Base-by-base conservation (phyloP, 108 stramenopile species). In the Bacterosira constricta region DNA sequence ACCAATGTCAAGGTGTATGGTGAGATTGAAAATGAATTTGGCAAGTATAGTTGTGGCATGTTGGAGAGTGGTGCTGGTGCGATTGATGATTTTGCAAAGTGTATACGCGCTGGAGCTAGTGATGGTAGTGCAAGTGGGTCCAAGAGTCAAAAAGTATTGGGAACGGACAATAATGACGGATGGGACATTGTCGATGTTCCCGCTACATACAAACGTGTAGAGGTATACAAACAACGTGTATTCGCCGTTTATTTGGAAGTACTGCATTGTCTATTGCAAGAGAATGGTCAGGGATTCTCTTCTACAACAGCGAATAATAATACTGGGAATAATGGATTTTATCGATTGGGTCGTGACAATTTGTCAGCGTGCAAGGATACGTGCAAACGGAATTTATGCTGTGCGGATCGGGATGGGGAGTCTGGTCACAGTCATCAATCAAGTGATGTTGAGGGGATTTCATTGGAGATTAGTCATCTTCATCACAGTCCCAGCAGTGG, bases 11-110 rank as follows among this genome's bases (percentile, higher is more conserved):
- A 85, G 11, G 80, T 95, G 10, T 77, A 78, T 9, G 72, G 74
- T 2, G 94, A 95, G 37, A 89, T 95, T 46, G 90, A 92, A 66
- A 52, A 65, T 26, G 94, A 95, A 75, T 95, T 92, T 71, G 75
- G 86, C 1, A 84, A 78, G 59, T 95, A 95, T 73, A 84, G 84
- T 3, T 86, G 90, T 49, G 83, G 87, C 20, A 86, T 92, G 85
- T 54, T 95, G 39, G 67, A 82, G 25, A 60, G 73, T 26, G 85
- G 82, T 23, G 54, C 62, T 6, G 73, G 61, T 25, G 68, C 79
- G 23, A 21, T 88, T 32, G 79, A 83, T 9, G 89, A 88, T 4
- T 65, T 89, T 41, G 69, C 82, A 17, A 64, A 4, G 35, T n/a
- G n/a, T n/a, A n/a, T n/a, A n/a, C n/a, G 61, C 27, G 61, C 64